Base-by-base conservation (phyloP, 2,329 filamentous ascomycete species). In the Fusarium verrucosum region DNA sequence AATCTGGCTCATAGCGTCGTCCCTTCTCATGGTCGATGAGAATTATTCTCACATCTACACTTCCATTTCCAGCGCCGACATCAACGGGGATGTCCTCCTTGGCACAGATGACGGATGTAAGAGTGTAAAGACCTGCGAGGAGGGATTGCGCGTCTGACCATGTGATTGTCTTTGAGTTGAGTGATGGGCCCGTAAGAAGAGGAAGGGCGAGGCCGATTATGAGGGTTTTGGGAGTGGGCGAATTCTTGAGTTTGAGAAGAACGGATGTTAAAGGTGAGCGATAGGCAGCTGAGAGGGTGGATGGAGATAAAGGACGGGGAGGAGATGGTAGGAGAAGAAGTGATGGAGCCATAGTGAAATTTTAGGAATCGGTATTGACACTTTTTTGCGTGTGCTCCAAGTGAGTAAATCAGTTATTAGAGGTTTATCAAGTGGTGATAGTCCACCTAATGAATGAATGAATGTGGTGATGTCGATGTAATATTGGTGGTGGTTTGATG, bases 1-100 rank as follows among this genome's bases (percentile, higher is more conserved):
- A 73, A 32, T 79, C 77, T 2, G 66, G 59, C 1, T 70, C 55
- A 22, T 76, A 77, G 9, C 70, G 69, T 23, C 73, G 72, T 3
- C 70, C 73, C 13, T 68, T 74, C 51, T 81, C 78, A 74, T 90
- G 86, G 62, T 93, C 87, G 35, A 97, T 78, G 28, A 96, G 82
- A 25, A 97, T 72, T 16, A 97, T 79, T 6, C 92, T 87, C 2
- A 87, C 83, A 76, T 97, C 92, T 16, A 97, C 85, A 22, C 91
- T 90, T 41, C 88, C 87, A 1, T 87, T 83, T 14, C 79, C 80
- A 37, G 74, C 72, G 7, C 78, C 77, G 8, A 80, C 85, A 81
- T 77, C 92, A 74, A 76, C 91, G 78, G 75, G 89, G 79, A 79
- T 83, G 42, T 79, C 80, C 43, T 86, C 80, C 65, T 87, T 83